Evolutionary conservation across 371 early-diverging fungal genomes (phyloP), one percentile per base, ranked within the genome.

Genomic region (Dichotomocladium elegans): DNA sequence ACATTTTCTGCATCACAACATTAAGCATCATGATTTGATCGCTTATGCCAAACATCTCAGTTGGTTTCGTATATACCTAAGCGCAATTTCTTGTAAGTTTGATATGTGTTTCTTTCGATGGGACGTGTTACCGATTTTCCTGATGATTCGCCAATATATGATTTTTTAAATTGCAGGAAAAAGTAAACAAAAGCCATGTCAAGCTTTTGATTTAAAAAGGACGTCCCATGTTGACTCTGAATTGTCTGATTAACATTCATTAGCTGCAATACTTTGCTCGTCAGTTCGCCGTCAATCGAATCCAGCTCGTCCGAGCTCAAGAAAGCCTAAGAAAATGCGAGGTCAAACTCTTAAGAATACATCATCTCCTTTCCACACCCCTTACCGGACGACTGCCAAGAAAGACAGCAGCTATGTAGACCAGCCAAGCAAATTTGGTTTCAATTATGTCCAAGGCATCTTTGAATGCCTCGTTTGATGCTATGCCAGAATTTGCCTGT

Each of bases 121-220:
- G 14, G 33, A 33, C 19, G n/a, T 33, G 28, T 19, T 60, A 60
- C 63, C 50, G 45, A 27, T 86, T 62, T 62, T 26, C 54, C 63
- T 6, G 57, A 50, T 4, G 52, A 37, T 14, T 62, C 91, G 42
- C 89, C 80, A 37, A 94, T 82, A 57, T 94, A 94, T 8, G 85
- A 80, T 35, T 87, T 84, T 41, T 87, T 73, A 59, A 93, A 94
- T 34, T 79, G 79, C 14, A 78, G 68, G 61, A 87, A 90, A 56
- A 93, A 88, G 57, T 85, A 86, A 4, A 93, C 64, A 55, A 93
- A 85, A 1, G 93, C 84, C 44, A 78, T 72, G 50, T 92, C 91
- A 25, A 92, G 70, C 37, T 79, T 71, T 63, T 85, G 79, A 55
- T 74, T 72, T 43, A 75, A 60, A 17, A 68, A 66, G 0, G 63